Evolutionary conservation across 2,329 filamentous ascomycete genomes (phyloP).

Genomic region (Aspergillus quadrilineatus): DNA sequence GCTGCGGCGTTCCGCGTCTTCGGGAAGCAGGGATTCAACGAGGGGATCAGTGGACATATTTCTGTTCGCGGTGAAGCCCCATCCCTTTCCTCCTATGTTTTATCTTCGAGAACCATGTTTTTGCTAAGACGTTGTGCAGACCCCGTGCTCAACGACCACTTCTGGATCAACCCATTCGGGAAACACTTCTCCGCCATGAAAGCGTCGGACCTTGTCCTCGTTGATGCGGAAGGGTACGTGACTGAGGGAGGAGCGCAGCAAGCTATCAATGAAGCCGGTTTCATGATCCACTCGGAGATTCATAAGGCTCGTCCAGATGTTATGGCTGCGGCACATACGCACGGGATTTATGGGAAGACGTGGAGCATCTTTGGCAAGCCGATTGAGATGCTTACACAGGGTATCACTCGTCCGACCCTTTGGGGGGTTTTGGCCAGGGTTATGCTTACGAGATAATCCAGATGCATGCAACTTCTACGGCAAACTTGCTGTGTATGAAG

Average conservation of each 20-base stretch:
- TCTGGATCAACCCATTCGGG: constrained; percentile 43
- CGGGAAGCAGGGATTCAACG: constrained; percentile 41
- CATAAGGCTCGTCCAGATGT: constrained; percentile 61
- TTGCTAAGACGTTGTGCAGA: constrained; percentile 21
- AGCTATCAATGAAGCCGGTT: constrained; percentile 49
- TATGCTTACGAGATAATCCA: constrained; percentile 10
- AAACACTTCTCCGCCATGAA: constrained; percentile 45
- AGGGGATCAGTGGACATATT: constrained; percentile 46
- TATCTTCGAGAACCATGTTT: not conserved
- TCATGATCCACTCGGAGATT: constrained; percentile 61
- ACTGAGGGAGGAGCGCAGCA: constrained; percentile 41
- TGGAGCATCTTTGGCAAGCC: constrained; percentile 62
- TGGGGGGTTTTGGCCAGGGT: no score
- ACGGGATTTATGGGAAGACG: constrained; percentile 59
- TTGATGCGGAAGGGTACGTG: constrained; percentile 42
- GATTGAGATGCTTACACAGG: constrained; percentile 61
- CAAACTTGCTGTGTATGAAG: constrained; percentile 39
- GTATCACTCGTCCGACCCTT: constrained; percentile 33
- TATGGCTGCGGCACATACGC: constrained; percentile 58
- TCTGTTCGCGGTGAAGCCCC: constrained; percentile 32
- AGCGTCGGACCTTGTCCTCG: constrained; percentile 42
- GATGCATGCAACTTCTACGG: constrained; percentile 42
- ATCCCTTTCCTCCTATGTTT: not conserved
- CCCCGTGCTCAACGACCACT: constrained; percentile 38
- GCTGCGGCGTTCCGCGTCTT: constrained; percentile 45